Base-by-base conservation (phyloP, 2,329 filamentous ascomycete species). In the Pseudogymnoascus sp. region DNA sequence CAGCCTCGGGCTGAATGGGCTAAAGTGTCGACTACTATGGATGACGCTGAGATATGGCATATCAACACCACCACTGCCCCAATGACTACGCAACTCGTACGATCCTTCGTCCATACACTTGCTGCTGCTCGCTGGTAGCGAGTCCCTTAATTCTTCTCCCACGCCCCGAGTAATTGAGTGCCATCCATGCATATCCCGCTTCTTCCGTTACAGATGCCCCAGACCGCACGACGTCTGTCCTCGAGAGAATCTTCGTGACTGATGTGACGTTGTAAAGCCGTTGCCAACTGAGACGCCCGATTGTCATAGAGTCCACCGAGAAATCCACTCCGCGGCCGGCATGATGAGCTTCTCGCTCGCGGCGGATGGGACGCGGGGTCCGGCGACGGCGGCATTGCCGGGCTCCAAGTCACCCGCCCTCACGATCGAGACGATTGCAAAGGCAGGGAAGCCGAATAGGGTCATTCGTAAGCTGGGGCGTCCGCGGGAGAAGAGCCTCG, bases 291-390 rank as follows among this genome's bases (percentile, higher is more conserved):
- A 13, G 9, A 11, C 26, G n/a, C 28, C n/a, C 50, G n/a, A 33
- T 33, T 57, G 11, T 19, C 28, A 57, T 57, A 57, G 26, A 53
- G 47, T 15, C 9, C 15, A 5, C 17, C 47, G 47, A 53, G 9
- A 21, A 57, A 33, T n/a, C 50, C 3, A 57, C 28, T n/a, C n/a
- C 4, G 28, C 28, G 17, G 50, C 17, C 50, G 28, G 28, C 26
- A 57, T 57, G 50, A 57, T 57, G 50, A 57, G 50, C 50, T 57
- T 57, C 50, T 57, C 50, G n/a, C n/a, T 57, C 26, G n/a, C 28
- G n/a, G 50, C 28, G 50, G 50, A 57, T 57, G 50, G 50, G 28
- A 8, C 28, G n/a, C 50, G 50, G 50, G 21, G 50, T 57, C 17
- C 50, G 50, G 50, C 28, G 28, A 33, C 50, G 26, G 50, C 28